Base-by-base conservation (phyloP, 2,329 filamentous ascomycete species). In the Xylaria sp. region DNA sequence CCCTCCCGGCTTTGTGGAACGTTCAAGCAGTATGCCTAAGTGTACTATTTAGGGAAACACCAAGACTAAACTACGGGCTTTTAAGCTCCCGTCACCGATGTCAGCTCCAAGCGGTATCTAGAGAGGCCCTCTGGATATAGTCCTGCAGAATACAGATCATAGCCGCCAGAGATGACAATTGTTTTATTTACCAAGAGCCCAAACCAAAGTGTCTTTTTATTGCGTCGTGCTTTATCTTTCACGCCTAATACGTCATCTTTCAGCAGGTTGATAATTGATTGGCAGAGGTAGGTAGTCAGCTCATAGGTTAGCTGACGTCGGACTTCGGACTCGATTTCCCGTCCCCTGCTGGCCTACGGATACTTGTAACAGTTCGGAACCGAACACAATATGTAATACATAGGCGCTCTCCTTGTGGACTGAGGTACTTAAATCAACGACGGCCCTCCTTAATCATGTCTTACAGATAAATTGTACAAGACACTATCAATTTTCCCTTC, bases 271-370 rank as follows among this genome's bases (percentile, higher is more conserved):
- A 25, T 51, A 5, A 39, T 39, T 17, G 56, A 49, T 47, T 38
- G 13, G 9, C 20, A 29, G 1, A n/a, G 15, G 9, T 11, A n/a
- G n/a, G 38, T 39, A 9, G 33, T 60, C 42, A 50, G 54, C 20
- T 31, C 45, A 56, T 44, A 36, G 9, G 27, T 29, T 45, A 15
- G 42, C 20, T 61, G 22, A 63, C 4, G 44, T 61, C 65, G 65
- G 65, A 61, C 61, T 61, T 67, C 65, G 65, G 65, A 61, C 61
- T 55, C 38, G 6, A 45, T 45, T 57, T 61, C 50, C 61, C 61
- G 61, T 50, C 61, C 65, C 55, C 55, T 56, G 50, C 29, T 29
- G 10, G 25, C 15, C 17, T 31, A 10, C 65, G 65, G 61, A 57
- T 31, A 13, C 45, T n/a, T n/a, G 20, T 20, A 67, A 60, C 39